A percentile compares a stretch with the other conserved stretches of the same genome.
These are phyloP conservation scores for Dactylorhiza incarnata DNA, from an alignment of 106 monocot genomes.

Conservation along the genomic window DNA sequence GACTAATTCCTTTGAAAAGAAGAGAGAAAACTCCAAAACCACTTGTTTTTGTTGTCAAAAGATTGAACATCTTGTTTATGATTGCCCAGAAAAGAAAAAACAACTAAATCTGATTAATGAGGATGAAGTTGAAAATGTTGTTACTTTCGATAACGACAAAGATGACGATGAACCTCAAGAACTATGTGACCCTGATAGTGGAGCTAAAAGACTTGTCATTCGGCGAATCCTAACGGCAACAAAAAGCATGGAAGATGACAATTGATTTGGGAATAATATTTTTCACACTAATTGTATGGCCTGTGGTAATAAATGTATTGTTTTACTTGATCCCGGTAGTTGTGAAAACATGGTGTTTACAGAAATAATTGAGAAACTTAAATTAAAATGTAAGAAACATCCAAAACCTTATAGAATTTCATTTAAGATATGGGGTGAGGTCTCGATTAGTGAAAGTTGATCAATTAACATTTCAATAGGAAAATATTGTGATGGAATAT, in stretches of 20 bases:
- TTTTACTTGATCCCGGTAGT: neutral
- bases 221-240: no score
- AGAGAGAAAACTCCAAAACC: neutral
- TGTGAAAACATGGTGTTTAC: conserved; percentile 1
- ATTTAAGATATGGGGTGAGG: conserved; percentile 7
- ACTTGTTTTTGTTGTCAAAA: neutral
- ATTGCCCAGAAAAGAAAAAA: no score
- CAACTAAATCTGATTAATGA: neutral
- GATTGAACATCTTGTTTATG: neutral
- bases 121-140: neutral
- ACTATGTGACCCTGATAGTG: neutral
- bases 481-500: no score
- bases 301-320: conserved; percentile 3
- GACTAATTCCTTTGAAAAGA: no score
- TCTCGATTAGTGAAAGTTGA: no score
- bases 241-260: conserved; percentile 6
- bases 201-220: neutral
- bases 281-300: neutral
- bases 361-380: neutral
- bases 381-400: neutral
- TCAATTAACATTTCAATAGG: neutral
- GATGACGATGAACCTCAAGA: neutral
- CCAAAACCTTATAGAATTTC: conserved; percentile 5
- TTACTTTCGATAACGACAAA: no score
- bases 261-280: neutral